Evolutionary conservation across 225 moss, liverwort and hornwort species (phyloP), one percentile per base, ranked within the genome.

Genomic region (Sphagnum tenellum): DNA sequence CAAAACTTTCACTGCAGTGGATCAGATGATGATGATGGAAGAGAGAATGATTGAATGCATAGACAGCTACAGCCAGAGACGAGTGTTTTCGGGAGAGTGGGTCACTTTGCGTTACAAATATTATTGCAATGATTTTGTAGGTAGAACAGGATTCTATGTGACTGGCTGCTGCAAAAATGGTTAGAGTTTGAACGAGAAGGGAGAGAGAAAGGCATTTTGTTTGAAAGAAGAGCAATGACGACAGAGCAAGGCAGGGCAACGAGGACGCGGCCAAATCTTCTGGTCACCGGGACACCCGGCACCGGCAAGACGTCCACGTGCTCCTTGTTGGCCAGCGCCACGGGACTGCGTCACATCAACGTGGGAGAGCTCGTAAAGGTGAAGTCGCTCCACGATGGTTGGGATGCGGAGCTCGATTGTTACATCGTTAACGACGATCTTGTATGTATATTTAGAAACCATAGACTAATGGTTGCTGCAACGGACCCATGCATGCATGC

Each of bases 321-420:
- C 71, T 86, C 89, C 44, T 74, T 88, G 62, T 46, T 91, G 67
- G 89, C 89, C 2, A 82, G 76, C 7, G 72, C 80, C 1, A 69
- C 69, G 45, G 82, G 75, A 4, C 66, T 91, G 45, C 76, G 67
- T 4, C 76, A 84, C 63, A 66, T 87, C 67, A 92, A 89, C 50
- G 73, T 84, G 9, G 91, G 91, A 56, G 84, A 92, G 50, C 67
- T 92, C 55, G 86, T 92, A 62, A 88, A 89, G 73, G 72, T 77
- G 47, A 88, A 89, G 67, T 75, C 88, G 57, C 84, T 96, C 11
- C 95, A 92, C 71, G 92, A 96, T 60, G 95, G 92, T 70, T 92
- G 92, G 89, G 95, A 96, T 67, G 88, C 82, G 9, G 79, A 89
- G 69, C 79, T 96, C 44, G 78, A 86, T 12, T 96, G 89, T 29